phyloP scores from a whole-genome alignment of 331 rosid species.

The Quercus lobata region DNA sequence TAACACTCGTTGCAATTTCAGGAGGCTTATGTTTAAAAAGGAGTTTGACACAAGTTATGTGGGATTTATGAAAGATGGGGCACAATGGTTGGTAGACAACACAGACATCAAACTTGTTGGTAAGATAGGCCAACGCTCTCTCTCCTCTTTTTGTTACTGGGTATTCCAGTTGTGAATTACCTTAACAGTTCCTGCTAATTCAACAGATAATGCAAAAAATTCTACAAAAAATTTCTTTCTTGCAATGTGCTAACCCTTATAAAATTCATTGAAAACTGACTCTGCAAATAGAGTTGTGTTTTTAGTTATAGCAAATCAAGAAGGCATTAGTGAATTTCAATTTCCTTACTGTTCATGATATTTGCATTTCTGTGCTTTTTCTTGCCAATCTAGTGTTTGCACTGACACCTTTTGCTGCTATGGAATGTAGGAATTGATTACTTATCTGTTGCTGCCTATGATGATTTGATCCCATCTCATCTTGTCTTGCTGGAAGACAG shows the following conservation, averaged over 20 bases:
- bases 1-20: constrained; percentile 36
- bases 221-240: neutral
- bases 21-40: constrained; percentile 84
- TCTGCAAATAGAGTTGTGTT: neutral
- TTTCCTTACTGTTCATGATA: constrained; percentile 1
- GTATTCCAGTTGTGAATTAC: neutral
- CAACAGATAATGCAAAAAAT: neutral
- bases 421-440: constrained; percentile 81
- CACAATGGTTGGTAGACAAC: constrained; percentile 88
- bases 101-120: constrained; percentile 91
- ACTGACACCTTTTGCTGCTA: constrained; percentile 18
- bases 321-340: neutral
- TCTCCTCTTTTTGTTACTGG: neutral
- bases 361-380: neutral
- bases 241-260: neutral
- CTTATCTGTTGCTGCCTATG: constrained; percentile 82
- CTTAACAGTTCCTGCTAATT: neutral
- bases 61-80: constrained; percentile 93
- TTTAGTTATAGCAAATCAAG: neutral
- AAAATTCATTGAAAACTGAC: neutral
- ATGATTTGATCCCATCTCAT: constrained; percentile 64
- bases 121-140: constrained; percentile 25
- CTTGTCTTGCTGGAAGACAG: constrained; percentile 62
- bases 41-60: constrained; percentile 78
- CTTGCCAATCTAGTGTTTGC: neutral